A percentile compares a stretch with the other conserved stretches of the same genome.
These are phyloP conservation scores for Strigomonas galati DNA, from an alignment of 208 protist species.

Conservation along the genomic window DNA sequence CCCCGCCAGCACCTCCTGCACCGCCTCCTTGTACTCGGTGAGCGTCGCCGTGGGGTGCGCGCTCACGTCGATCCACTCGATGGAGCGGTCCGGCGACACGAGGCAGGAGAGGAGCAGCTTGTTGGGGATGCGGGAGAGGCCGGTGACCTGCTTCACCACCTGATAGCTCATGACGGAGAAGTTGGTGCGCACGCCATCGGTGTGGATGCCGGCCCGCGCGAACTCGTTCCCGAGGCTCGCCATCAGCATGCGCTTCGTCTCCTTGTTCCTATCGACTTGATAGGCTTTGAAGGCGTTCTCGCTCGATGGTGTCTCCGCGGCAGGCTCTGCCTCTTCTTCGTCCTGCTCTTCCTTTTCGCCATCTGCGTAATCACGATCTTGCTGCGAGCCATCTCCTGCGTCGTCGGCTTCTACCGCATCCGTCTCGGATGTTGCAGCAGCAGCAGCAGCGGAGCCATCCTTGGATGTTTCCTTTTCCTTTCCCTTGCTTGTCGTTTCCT, in stretches of 20 bases:
- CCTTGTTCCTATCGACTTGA: conserved; percentile 25
- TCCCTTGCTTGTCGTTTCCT: neutral
- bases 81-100: conserved; percentile 21
- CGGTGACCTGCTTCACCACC: conserved; percentile 52
- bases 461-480: neutral
- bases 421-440: neutral
- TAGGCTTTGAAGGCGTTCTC: neutral
- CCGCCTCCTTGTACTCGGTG: conserved; percentile 48
- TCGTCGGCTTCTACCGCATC: no score
- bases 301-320: neutral
- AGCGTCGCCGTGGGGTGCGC: conserved; percentile 60
- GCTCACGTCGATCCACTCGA: conserved; percentile 69
- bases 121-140: conserved; percentile 43
- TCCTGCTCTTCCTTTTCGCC: neutral
- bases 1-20: conserved; percentile 47
- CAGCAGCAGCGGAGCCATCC: no score
- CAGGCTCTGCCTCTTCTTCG: neutral
- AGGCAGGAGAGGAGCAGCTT: conserved; percentile 66
- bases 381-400: no score
- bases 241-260: conserved; percentile 45
- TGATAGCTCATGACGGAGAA: conserved; percentile 59
- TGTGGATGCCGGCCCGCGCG: conserved; percentile 38
- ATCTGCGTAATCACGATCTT: no score
- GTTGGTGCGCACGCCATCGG: conserved; percentile 51
- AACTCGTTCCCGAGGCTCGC: conserved; percentile 46